Evolutionary conservation across 495 filamentous ascomycete species (phyloP).

Genomic region (Amorphotheca resinae): DNA sequence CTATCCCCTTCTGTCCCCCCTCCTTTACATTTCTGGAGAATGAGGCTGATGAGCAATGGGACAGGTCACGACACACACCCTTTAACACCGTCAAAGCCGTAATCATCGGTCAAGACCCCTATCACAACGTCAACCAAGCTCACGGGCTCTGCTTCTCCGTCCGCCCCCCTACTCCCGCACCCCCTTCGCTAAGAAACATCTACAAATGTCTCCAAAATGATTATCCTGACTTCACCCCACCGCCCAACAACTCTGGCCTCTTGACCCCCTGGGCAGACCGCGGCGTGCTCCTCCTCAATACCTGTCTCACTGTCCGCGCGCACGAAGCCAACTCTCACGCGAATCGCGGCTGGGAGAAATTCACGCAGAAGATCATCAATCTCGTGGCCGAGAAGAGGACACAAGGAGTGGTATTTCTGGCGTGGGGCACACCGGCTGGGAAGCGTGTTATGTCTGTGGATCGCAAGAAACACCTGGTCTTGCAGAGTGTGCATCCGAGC

Average conservation of each 20-base stretch:
- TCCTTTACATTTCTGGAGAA: not conserved
- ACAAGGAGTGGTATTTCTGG: constrained; percentile 81
- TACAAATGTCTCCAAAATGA: constrained; percentile 76
- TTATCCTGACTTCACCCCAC: constrained; percentile 66
- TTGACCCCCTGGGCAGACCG: constrained; percentile 87
- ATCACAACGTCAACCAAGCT: constrained; percentile 91
- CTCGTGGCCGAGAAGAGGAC: constrained; percentile 61
- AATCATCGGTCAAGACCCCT: constrained; percentile 91
- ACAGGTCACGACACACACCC: constrained; percentile 81
- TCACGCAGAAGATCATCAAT: constrained; percentile 86
- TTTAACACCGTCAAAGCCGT: constrained; percentile 77
- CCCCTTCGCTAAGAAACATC: constrained; percentile 83
- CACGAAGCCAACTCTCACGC: constrained; percentile 76
- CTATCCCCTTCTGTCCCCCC: not conserved
- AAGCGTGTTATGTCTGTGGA: constrained; percentile 63
- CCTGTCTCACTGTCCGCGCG: constrained; percentile 80
- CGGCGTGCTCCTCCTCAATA: constrained; percentile 85
- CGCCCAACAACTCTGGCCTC: constrained; percentile 64
- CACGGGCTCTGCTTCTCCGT: constrained; percentile 94
- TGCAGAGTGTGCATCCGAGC: constrained; percentile 83
- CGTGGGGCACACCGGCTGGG: constrained; percentile 76
- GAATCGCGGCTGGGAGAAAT: constrained; percentile 76
- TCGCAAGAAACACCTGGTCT: constrained; percentile 55
- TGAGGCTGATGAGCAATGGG: not conserved
- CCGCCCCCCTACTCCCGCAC: constrained; percentile 73